Evolutionary conservation across 2,329 filamentous ascomycete genomes (phyloP).

Genomic region (Didymella glomerata): DNA sequence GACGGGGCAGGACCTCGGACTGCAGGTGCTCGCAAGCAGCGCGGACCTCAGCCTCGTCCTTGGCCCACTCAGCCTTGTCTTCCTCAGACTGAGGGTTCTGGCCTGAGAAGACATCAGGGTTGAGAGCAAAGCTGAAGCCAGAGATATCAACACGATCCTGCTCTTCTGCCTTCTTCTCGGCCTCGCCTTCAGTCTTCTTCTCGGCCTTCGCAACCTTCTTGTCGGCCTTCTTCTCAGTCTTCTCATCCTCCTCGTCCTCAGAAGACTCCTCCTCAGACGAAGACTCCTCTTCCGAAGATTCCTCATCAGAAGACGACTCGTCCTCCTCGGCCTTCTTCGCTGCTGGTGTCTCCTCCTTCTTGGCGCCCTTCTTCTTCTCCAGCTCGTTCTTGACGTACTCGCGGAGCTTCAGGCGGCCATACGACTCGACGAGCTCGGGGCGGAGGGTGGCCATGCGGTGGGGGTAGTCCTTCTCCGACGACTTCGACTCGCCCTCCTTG

Average conservation of each 20-base stretch:
- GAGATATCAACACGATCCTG: conserved; percentile 83
- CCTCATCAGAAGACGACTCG: conserved; percentile 31
- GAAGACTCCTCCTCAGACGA: conserved; percentile 41
- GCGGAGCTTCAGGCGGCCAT: conserved; percentile 84
- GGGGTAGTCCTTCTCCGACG: conserved; percentile 71
- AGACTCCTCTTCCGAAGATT: conserved; percentile 32
- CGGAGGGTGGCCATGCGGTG: conserved; percentile 96
- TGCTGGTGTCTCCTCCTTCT: conserved; percentile 50
- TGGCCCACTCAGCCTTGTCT: conserved; percentile 82
- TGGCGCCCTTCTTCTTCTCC: conserved; percentile 48
- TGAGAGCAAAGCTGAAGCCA: conserved; percentile 85
- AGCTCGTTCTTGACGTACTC: conserved; percentile 87
- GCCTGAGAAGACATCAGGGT: conserved; percentile 94
- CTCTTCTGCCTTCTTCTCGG: conserved; percentile 39
- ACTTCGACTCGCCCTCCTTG: conserved; percentile 59
- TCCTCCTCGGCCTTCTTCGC: conserved; percentile 52
- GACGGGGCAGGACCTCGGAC: conserved; percentile 79
- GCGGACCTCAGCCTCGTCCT: conserved; percentile 89
- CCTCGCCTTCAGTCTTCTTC: conserved; percentile 28
- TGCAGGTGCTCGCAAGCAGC: conserved; percentile 81
- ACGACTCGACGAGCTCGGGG: conserved; percentile 86
- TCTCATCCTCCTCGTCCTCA: conserved; percentile 66
- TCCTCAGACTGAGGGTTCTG: conserved; percentile 88
- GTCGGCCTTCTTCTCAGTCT: conserved; percentile 20
- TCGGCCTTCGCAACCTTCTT: conserved; percentile 33